Percentiles rank a stretch among this genome's conserved stretches.
These are phyloP conservation scores for Diutina rugosa DNA, from an alignment of 1,139 yeast species.

Conservation along the genomic window DNA sequence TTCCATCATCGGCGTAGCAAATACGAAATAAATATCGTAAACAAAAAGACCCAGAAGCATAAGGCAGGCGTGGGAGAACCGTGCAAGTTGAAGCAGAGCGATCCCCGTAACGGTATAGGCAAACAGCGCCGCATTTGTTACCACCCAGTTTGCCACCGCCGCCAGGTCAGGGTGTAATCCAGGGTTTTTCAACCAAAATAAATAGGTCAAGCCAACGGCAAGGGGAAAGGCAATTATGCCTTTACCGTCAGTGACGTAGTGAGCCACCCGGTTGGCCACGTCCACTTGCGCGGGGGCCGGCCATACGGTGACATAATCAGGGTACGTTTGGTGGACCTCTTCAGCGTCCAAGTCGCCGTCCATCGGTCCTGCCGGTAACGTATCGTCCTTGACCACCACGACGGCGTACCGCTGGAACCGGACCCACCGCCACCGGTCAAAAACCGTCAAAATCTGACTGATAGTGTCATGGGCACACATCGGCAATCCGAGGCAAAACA, in stretches of 20 bases:
- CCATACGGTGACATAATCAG: neutral
- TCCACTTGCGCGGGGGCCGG: neutral
- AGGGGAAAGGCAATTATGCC: neutral
- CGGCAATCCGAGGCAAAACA: neutral
- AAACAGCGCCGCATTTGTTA: neutral
- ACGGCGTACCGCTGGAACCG: neutral
- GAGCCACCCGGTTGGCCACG: neutral
- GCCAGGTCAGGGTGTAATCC: neutral
- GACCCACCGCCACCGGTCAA: neutral
- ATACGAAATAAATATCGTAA: slow-evolving; percentile 59
- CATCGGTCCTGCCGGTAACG: neutral
- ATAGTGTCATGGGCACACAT: neutral
- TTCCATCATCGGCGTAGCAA: slow-evolving; percentile 48
- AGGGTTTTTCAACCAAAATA: neutral
- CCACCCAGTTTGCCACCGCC: neutral
- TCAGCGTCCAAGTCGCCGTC: neutral
- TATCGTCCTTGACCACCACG: neutral
- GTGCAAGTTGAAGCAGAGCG: neutral
- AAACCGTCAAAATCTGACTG: neutral
- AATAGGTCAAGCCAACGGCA: neutral
- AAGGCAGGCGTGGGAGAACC: neutral
- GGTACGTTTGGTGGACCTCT: neutral
- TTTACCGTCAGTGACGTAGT: neutral
- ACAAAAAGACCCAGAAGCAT: slow-evolving; percentile 37
- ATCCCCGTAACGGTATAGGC: neutral